Evolutionary conservation across 2,329 filamentous ascomycete genomes (phyloP), one percentile per base, ranked within the genome.

Genomic region (Venturia nashicola): DNA sequence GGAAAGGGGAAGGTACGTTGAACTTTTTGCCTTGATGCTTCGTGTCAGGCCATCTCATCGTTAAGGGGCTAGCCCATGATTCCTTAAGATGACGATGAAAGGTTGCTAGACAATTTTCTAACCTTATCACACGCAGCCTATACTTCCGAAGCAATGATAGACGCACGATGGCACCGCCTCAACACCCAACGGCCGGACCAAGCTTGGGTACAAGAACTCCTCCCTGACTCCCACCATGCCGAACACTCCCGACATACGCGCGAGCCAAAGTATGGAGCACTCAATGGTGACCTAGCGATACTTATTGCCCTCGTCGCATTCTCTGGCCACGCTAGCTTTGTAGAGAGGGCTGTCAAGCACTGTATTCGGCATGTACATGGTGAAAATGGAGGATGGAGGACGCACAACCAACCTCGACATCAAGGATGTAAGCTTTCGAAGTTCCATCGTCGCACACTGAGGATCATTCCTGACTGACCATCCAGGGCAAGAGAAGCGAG

Each of bases 251-350:
- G 54, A 61, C 51, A 23, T 6, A 65, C 43, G n/a, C 40, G 48
- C 23, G 63, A 62, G 27, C 48, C 34, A 12, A 32, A 20, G 11
- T 61, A 66, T 42, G 65, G 65, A 6, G 59, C 23, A 18, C 20
- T 66, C 20, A 43, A 43, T 20, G 65, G 65, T 8, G 59, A 66
- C n/a, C 46, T 66, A n/a, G 64, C 42, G 32, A 55, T 66, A 14
- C 20, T 66, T 9, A 54, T 66, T 16, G 65, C 20, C n/a, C 48
- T 66, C 2, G 18, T 66, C 18, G 65, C 65, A 11, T 65, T 66
- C 9, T 65, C 64, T 1, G 14, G 20, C 9, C 27, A 64, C 36
- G 46, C 43, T 14, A 16, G 46, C 36, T n/a, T 14, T 20, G 44
- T 64, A 14, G 34, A 39, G 23, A 20, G 34, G 11, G 60, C 44